These are phyloP conservation scores for Hibiscus tridactylites DNA, from an alignment of 345 rosid genomes.

Conservation along the genomic window DNA sequence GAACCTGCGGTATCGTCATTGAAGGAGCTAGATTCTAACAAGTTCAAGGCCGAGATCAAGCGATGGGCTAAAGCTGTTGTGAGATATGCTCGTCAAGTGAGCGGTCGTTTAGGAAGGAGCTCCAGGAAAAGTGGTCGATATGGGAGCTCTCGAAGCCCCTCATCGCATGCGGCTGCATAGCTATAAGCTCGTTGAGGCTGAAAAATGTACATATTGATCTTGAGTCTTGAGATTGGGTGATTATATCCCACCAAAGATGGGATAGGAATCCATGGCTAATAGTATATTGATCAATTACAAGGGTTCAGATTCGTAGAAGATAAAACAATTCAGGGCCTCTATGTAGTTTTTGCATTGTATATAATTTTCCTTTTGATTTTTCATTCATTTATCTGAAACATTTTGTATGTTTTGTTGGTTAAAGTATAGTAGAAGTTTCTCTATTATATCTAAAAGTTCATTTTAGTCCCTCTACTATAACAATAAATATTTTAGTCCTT, in stretches of 20 bases:
- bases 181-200: not conserved
- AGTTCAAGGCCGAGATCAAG: slow-evolving; percentile 59
- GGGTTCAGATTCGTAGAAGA: no score
- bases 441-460: no score
- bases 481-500: no score
- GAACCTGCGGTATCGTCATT: slow-evolving; percentile 37
- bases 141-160: slow-evolving; percentile 5
- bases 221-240: not conserved
- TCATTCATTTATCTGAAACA: no score
- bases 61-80: slow-evolving; percentile 89
- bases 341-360: no score
- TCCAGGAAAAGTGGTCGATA: slow-evolving; percentile 12
- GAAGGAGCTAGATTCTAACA: slow-evolving; percentile 47
- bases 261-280: not conserved
- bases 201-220: not conserved
- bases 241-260: not conserved
- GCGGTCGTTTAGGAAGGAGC: slow-evolving; percentile 31
- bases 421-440: no score
- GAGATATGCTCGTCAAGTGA: slow-evolving; percentile 72
- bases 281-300: no score
- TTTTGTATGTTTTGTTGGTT: no score
- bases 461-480: no score
- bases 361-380: no score
- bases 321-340: no score
- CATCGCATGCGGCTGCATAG: not conserved